Evolutionary conservation across 2,329 filamentous ascomycete species (phyloP), one percentile per base, ranked within the genome.

Genomic region (Cordyceps fumosorosea): DNA sequence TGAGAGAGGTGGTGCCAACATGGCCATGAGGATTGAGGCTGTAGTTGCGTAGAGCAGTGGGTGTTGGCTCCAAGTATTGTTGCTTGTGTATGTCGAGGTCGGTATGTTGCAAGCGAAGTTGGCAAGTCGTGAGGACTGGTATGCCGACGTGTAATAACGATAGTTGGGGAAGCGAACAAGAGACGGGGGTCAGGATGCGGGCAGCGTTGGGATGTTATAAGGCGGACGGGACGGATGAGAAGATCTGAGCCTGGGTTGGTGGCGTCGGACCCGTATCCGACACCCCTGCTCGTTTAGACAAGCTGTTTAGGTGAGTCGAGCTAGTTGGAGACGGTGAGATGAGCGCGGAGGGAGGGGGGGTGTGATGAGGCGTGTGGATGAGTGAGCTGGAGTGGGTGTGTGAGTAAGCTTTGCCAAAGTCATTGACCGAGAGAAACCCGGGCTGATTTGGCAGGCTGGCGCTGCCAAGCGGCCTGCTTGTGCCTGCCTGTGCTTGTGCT

Each of bases 191-290:
- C 4, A 26, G 55, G 42, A 24, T 22, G 50, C 32, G 60, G 54
- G 47, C 40, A 34, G 29, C 14, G 54, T 44, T 55, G 48, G 60
- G 52, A 44, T 62, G n/a, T 48, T 62, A 62, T 62, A 61, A 55
- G 45, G 20, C 22, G 22, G 45, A 26, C n/a, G 37, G 56, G 53
- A 47, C 54, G 60, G 47, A 56, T 47, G 24, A 48, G 20, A 45
- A 55, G 61, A 62, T 62, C 54, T 58, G 47, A 62, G 54, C 45
- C 61, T 51, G 44, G 47, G 55, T 20, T 53, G 55, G 61, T 62
- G 61, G 61, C 61, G 54, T 59, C 61, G 61, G 61, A 58, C 61
- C 55, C 55, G 54, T 62, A 62, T 54, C 61, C 55, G 61, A 62
- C 42, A 62, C 61, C 61, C 61, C 55, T 62, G 61, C 47, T 54